Evolutionary conservation across 2,329 filamentous ascomycete species (phyloP), one percentile per base, ranked within the genome.

Genomic region (Colletotrichum sp.): DNA sequence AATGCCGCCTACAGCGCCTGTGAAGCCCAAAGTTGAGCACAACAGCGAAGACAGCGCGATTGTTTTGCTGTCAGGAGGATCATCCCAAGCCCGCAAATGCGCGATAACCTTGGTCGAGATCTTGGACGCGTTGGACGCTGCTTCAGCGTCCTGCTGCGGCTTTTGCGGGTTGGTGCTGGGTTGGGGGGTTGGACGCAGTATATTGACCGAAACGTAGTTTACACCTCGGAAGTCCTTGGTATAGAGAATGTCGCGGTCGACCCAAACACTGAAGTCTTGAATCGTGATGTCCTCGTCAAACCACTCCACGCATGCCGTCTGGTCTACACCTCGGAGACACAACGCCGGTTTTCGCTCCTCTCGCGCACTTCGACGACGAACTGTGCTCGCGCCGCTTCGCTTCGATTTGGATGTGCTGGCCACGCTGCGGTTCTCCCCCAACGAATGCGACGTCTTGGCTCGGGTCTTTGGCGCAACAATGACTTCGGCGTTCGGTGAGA

Each of bases 391-490:
- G 52, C 89, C 89, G 83, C 94, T 94, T 10, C 93, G 90, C 81
- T 95, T 96, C 80, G 93, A 95, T 79, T 93, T 93, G 60, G 95
- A 95, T 3, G 93, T 94, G 80, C 94, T 95, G 1, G 93, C 90
- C 10, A 96, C 94, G 82, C 96, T 98, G 74, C 94, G 90, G 81
- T 91, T 95, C 79, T 97, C 95, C 48, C 92, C 91, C n/a, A 88
- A 91, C 75, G 86, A 89, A 71, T 93, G 91, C 5, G 92, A 88
- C 38, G 89, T 86, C 83, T 95, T 96, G 56, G 94, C 89, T 71
- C 96, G 91, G 30, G 93, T 94, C 86, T 99, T 99, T 1, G 97
- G 97, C 5, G 97, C 97, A 76, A 99, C 97, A 78, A 98, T 98
- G 66, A 99, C 96, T 85, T 99, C 97, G 26, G 96, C 96, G 82